Percentiles rank a stretch among this genome's conserved stretches.
Conservation (phyloP, 83 land plant genomes). For the Isoetes engelmannii region DNA sequence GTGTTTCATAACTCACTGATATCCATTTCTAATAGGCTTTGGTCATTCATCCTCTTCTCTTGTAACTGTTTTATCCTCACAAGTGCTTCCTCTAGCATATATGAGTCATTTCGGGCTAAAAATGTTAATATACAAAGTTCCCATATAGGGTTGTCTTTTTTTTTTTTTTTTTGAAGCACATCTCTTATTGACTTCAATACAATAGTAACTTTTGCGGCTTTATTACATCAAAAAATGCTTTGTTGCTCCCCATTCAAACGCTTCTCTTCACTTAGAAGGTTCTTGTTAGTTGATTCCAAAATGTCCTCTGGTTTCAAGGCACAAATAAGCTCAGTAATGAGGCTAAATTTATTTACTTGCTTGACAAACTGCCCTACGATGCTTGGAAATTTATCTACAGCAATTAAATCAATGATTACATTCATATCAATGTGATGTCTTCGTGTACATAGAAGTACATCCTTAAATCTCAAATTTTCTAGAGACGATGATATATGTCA, state of each 20-base stretch:
- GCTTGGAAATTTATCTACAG: constrained; percentile 55
- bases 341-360: constrained; percentile 58
- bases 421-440: constrained; percentile 88
- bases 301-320: constrained; percentile 67
- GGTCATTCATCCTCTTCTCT: constrained; percentile 48
- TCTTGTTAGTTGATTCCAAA: constrained; percentile 55
- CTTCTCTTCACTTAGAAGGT: constrained; percentile 22
- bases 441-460: constrained; percentile 79
- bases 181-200: constrained; percentile 60
- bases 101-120: constrained; percentile 74
- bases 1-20: constrained; percentile 49
- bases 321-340: constrained; percentile 85
- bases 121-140: constrained; percentile 94
- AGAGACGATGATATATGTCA: constrained; percentile 63
- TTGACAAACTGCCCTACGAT: constrained; percentile 63
- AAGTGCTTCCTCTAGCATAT: constrained; percentile 82
- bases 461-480: constrained; percentile 56
- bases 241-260: background rate
- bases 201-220: constrained; percentile 6
- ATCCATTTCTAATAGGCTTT: constrained; percentile 16
- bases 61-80: constrained; percentile 66
- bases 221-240: background rate
- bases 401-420: constrained; percentile 74
- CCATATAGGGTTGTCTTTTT: constrained; percentile 56
- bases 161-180: constrained; percentile 60